phyloP scores from a whole-genome alignment of 1,284 basidiomycete species.

The Boletellus deceptivus region DNA sequence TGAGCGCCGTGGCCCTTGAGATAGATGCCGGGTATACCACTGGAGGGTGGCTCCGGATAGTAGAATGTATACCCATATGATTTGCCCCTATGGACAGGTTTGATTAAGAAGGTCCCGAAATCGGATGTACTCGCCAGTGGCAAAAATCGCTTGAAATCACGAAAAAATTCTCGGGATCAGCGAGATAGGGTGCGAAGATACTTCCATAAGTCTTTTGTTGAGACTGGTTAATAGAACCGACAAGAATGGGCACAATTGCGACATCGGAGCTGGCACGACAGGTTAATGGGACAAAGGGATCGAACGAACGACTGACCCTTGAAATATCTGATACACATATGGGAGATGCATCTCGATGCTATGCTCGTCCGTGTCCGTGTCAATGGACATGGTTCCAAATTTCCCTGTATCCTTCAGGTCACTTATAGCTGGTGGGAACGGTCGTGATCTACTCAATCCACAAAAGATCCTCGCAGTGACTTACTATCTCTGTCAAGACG shows the following conservation, averaged over 20 bases:
- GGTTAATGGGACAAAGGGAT: constrained; percentile 4
- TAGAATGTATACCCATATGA: constrained; percentile 92
- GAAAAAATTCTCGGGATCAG: constrained; percentile 77
- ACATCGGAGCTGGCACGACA: constrained; percentile 59
- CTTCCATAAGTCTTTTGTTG: constrained; percentile 65
- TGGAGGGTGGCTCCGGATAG: constrained; percentile 66
- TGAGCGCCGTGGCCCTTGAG: constrained; percentile 48
- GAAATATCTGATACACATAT: constrained; percentile 86
- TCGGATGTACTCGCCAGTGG: constrained; percentile 70
- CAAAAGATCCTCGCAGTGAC: constrained; percentile 24
- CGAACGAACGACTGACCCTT: constrained; percentile 53
- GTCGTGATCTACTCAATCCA: constrained; percentile 5
- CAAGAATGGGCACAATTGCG: constrained; percentile 85
- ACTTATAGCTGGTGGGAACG: constrained; percentile 53
- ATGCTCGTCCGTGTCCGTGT: constrained; percentile 91
- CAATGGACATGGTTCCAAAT: constrained; percentile 68
- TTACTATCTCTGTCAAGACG: constrained; percentile 77
- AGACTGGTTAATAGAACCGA: constrained; percentile 73
- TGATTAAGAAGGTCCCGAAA: constrained; percentile 1
- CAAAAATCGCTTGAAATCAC: constrained; percentile 97
- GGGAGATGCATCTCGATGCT: constrained; percentile 98
- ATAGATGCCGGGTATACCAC: constrained; percentile 45
- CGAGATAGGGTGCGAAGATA: constrained; percentile 79
- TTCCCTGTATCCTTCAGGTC: constrained; percentile 67
- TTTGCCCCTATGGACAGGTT: constrained; percentile 62